phyloP scores from a whole-genome alignment of 306 rosid genomes.

The Albizia julibrissin region DNA sequence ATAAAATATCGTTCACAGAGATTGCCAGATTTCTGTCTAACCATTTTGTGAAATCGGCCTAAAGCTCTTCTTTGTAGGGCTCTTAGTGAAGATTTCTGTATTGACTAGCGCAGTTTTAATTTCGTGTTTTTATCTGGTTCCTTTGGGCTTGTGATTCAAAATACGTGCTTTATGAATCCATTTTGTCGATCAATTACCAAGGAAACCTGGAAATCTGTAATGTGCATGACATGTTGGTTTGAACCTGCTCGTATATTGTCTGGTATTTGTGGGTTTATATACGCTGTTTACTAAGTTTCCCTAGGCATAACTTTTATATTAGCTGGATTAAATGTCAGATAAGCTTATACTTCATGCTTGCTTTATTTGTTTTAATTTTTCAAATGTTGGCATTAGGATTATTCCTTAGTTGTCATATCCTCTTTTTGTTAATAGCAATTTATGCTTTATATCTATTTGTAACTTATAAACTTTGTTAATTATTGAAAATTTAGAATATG shows the following conservation, averaged over 20 bases:
- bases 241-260: slow-evolving; percentile 31
- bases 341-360: neutral
- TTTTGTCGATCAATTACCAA: neutral
- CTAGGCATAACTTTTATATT: neutral
- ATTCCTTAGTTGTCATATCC: too few species aligned
- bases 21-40: slow-evolving; percentile 52
- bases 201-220: slow-evolving; percentile 40
- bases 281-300: neutral
- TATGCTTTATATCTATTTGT: too few species aligned
- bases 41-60: slow-evolving; percentile 57
- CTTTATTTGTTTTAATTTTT: too few species aligned
- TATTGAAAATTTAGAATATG: too few species aligned
- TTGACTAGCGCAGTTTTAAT: slow-evolving; percentile 23
- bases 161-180: neutral
- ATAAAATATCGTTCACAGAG: slow-evolving; percentile 57
- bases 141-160: neutral
- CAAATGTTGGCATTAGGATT: too few species aligned
- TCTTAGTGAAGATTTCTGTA: slow-evolving; percentile 22
- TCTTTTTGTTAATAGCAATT: too few species aligned
- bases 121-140: neutral
- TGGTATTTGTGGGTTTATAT: neutral
- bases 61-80: slow-evolving; percentile 26
- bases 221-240: slow-evolving; percentile 17
- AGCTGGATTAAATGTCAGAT: neutral
- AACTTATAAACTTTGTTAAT: too few species aligned